phyloP scores from a whole-genome alignment of 2,329 filamentous ascomycete genomes.

The Phialophora verrucosa region DNA sequence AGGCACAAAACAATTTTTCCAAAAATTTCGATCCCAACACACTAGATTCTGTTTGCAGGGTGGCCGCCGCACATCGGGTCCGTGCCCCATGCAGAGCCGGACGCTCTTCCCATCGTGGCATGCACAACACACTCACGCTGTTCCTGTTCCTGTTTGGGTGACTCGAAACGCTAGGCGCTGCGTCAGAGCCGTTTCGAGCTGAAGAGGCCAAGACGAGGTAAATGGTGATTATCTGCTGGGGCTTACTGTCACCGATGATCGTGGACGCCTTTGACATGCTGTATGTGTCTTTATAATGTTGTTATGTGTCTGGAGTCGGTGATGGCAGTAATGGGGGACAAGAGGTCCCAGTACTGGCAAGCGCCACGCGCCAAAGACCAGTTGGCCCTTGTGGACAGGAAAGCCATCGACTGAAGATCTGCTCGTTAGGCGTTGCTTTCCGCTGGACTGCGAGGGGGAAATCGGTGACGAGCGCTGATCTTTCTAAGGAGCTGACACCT shows the following conservation, averaged over 20 bases:
- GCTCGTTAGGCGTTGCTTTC: slow-evolving; percentile 2
- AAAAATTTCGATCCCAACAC: neutral
- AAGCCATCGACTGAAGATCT: slow-evolving; percentile 6
- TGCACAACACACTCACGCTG: neutral
- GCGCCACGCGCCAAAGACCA: neutral
- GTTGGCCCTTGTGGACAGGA: neutral
- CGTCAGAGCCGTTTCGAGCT: slow-evolving; percentile 7
- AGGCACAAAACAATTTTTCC: neutral
- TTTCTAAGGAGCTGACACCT: neutral
- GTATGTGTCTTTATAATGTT: neutral
- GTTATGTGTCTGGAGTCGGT: neutral
- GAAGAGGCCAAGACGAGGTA: neutral
- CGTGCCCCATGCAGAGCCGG: neutral
- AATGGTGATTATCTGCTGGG: neutral
- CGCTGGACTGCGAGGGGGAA: neutral
- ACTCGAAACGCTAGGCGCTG: slow-evolving; percentile 2
- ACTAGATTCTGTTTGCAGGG: neutral
- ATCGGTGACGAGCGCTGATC: slow-evolving; percentile 1
- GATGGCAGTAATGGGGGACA: neutral
- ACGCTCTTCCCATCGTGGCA: neutral
- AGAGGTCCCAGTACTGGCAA: neutral
- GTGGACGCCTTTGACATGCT: neutral
- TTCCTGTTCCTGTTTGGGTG: neutral
- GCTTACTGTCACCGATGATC: neutral
- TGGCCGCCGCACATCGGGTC: neutral